A percentile compares a stretch with the other conserved stretches of the same genome.
Conservation (phyloP, 176 grass and related monocot genomes). For the Areca catechu region DNA sequence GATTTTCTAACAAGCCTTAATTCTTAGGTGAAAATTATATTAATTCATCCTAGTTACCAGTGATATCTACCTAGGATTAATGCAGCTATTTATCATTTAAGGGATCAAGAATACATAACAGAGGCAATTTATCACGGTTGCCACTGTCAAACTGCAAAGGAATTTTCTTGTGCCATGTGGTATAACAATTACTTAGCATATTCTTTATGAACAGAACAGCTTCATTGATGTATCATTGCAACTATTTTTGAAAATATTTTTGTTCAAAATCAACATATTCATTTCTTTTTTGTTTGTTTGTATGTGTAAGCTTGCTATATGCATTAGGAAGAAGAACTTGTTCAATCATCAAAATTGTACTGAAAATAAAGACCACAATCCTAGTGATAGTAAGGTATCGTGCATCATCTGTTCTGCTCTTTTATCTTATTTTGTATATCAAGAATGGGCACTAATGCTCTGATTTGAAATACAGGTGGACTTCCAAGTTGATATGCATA, state of each 20-base stretch:
- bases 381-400: constrained; percentile 46
- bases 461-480: constrained; percentile 33
- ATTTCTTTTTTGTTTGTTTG: constrained; percentile 18
- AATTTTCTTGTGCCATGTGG: too few relatives aligned
- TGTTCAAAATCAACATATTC: constrained; percentile 7
- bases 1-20: too few relatives aligned
- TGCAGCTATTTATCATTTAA: too few relatives aligned
- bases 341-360: constrained; percentile 33
- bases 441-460: constrained; percentile 23
- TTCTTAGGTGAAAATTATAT: too few relatives aligned
- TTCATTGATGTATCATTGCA: neutral
- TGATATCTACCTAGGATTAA: too few relatives aligned
- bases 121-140: too few relatives aligned
- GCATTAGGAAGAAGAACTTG: constrained; percentile 78
- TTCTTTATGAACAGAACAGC: neutral
- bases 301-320: constrained; percentile 61
- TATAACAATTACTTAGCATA: neutral
- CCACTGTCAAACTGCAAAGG: too few relatives aligned
- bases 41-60: too few relatives aligned
- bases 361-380: constrained; percentile 35
- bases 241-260: neutral
- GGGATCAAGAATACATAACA: too few relatives aligned
- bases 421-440: constrained; percentile 18
- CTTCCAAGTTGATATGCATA: constrained; percentile 17
- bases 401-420: constrained; percentile 2